Conservation (phyloP, 306 rosid genomes). For the Vicia faba region DNA sequence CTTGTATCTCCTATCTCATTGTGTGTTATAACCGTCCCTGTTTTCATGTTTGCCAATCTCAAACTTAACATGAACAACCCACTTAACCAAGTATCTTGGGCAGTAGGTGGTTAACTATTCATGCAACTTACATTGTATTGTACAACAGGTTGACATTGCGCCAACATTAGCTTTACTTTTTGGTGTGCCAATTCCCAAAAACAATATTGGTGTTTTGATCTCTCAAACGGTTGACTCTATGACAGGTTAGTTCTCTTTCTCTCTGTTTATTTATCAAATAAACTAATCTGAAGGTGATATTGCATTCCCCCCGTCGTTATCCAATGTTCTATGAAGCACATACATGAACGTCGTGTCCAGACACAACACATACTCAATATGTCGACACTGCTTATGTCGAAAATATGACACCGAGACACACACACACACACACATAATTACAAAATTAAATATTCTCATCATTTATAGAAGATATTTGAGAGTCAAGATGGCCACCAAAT, state of each 20-base stretch:
- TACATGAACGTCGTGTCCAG: too few species aligned
- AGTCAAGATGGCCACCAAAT: not conserved
- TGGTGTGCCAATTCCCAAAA: conserved; percentile 93
- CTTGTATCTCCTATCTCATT: too few species aligned
- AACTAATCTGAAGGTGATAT: conserved; percentile 23
- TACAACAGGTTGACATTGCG: conserved; percentile 77
- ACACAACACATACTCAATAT: not conserved
- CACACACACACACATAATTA: not conserved
- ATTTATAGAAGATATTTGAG: not conserved
- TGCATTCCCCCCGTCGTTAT: conserved; percentile 31
- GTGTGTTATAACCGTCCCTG: not conserved
- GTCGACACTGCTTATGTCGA: not conserved
- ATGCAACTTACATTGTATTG: conserved; percentile 38
- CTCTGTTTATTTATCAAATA: conserved; percentile 27
- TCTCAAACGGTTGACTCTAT: conserved; percentile 53
- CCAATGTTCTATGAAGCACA: conserved; percentile 20
- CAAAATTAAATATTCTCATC: not conserved
- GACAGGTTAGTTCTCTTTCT: conserved; percentile 53
- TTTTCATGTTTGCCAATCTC: conserved; percentile 29
- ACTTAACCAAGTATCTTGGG: conserved; percentile 29
- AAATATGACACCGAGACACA: not conserved
- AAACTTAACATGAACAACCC: conserved; percentile 25
- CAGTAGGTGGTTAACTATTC: conserved; percentile 22
- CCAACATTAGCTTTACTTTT: conserved; percentile 84
- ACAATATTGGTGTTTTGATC: conserved; percentile 79